These are phyloP conservation scores for Beauveria sp. DNA, from an alignment of 2,329 filamentous ascomycete species.

Conservation along the genomic window DNA sequence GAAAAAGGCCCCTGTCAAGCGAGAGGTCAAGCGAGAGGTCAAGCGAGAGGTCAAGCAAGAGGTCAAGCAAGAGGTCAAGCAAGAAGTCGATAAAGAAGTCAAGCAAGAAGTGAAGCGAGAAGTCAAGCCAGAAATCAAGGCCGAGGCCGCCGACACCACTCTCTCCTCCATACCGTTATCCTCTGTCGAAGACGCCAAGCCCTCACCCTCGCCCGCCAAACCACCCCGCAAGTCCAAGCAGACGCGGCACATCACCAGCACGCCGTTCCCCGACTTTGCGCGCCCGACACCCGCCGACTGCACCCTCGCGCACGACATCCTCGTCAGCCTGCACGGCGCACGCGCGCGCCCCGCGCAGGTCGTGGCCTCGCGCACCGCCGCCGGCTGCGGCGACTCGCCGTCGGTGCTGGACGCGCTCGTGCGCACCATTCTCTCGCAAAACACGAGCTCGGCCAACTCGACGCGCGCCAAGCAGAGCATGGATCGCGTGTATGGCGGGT, in stretches of 20 bases:
- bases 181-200: background rate
- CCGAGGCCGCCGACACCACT: background rate
- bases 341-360: conserved; percentile 53
- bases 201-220: background rate
- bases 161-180: background rate
- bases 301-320: conserved; percentile 56
- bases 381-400: conserved; percentile 50
- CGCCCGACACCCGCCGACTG: conserved; percentile 63
- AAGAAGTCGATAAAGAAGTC: background rate
- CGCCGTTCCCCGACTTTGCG: conserved; percentile 61
- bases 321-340: conserved; percentile 58
- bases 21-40: background rate
- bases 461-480: conserved; percentile 49
- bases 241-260: conserved; percentile 15
- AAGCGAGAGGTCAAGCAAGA: background rate
- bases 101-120: background rate
- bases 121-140: background rate
- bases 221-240: background rate
- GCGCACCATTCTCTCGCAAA: conserved; percentile 45
- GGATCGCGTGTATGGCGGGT: conserved; percentile 35
- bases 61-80: background rate
- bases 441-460: conserved; percentile 47
- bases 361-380: conserved; percentile 53
- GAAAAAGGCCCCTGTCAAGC: background rate
- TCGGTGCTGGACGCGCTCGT: conserved; percentile 46